These are phyloP conservation scores for Blastobotrys parvus DNA, from an alignment of 805 yeast species.

Conservation along the genomic window DNA sequence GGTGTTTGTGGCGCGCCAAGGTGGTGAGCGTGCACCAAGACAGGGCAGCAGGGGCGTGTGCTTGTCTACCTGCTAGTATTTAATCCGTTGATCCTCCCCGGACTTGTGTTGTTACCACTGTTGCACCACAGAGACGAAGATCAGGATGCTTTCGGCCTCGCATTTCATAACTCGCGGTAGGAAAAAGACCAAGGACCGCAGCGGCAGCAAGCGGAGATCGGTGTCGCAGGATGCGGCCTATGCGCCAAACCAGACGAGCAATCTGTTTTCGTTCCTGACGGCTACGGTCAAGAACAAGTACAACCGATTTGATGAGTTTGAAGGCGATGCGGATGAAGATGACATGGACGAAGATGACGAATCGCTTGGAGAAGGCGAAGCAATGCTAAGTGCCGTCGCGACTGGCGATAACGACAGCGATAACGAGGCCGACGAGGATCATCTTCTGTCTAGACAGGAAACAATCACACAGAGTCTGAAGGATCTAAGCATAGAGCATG, in stretches of 20 bases:
- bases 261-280: conserved; percentile 47
- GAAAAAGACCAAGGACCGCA: not conserved
- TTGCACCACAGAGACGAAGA: no score
- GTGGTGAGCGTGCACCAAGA: no score
- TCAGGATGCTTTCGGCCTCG: conserved; percentile 1
- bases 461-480: not conserved
- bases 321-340: conserved; percentile 24
- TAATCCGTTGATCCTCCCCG: no score
- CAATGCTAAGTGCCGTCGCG: not conserved
- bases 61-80: no score
- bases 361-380: not conserved
- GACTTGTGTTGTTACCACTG: no score
- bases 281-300: conserved; percentile 44
- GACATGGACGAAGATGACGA: conserved; percentile 10
- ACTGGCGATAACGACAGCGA: not conserved
- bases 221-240: conserved; percentile 23
- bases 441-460: not conserved
- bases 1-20: no score
- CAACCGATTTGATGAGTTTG: conserved; percentile 24
- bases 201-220: not conserved
- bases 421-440: not conserved
- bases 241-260: conserved; percentile 38
- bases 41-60: no score
- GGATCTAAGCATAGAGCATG: not conserved
- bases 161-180: not conserved